These are phyloP conservation scores for Boletus subparvulus DNA, from an alignment of 768 basidiomycete genomes.

Conservation along the genomic window DNA sequence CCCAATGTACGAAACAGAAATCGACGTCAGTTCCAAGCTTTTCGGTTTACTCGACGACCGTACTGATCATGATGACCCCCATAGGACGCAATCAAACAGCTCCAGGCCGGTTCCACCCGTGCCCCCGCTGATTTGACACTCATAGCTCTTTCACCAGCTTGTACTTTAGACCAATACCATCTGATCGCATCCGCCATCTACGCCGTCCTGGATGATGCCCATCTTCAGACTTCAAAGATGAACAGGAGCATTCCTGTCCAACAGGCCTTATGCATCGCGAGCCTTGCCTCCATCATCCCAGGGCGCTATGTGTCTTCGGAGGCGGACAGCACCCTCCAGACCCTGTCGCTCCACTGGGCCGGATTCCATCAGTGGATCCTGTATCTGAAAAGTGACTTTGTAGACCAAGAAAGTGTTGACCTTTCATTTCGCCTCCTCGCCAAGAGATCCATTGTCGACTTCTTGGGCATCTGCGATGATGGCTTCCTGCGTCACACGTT, in stretches of 20 bases:
- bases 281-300: constrained; percentile 15
- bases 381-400: constrained; percentile 22
- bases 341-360: constrained; percentile 18
- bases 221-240: constrained; percentile 17
- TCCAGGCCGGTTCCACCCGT: constrained; percentile 22
- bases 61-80: background rate
- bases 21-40: constrained; percentile 12
- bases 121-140: constrained; percentile 17
- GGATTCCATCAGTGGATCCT: constrained; percentile 25
- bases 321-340: background rate
- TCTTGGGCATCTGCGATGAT: constrained; percentile 21
- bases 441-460: constrained; percentile 19
- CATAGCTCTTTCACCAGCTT: constrained; percentile 21
- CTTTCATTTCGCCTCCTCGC: constrained; percentile 21
- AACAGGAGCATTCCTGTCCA: constrained; percentile 13
- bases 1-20: constrained; percentile 18
- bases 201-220: constrained; percentile 15
- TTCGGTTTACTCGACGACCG: background rate
- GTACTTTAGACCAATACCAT: constrained; percentile 18
- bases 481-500: constrained; percentile 17
- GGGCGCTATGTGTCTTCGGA: background rate
- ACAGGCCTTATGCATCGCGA: constrained; percentile 22
- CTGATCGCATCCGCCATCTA: constrained; percentile 22
- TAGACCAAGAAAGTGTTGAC: constrained; percentile 21
- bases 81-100: constrained; percentile 21